Conservation (phyloP, 2,329 filamentous ascomycete genomes). For the Fusarium poae region DNA sequence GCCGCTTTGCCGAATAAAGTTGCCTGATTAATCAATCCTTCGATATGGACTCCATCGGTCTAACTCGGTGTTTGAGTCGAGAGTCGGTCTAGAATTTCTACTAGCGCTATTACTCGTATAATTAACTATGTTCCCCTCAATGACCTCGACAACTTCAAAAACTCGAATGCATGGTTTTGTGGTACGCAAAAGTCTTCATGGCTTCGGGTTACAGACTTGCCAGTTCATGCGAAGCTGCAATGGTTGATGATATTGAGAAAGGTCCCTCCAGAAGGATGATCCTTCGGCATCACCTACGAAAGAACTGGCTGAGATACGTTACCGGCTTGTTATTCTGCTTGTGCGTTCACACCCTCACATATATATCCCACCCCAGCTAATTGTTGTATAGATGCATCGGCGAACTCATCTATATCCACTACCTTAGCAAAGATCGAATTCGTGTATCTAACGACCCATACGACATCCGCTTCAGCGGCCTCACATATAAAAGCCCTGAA, state of each 20-base stretch:
- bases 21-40: background rate
- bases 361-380: background rate
- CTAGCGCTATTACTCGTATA: background rate
- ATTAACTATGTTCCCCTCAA: background rate
- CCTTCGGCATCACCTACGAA: background rate
- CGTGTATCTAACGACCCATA: slow-evolving; percentile 30
- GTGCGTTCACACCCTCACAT: background rate
- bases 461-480: slow-evolving; percentile 18
- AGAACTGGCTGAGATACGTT: slow-evolving; percentile 8
- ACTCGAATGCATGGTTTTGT: background rate
- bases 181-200: background rate
- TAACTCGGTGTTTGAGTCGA: background rate
- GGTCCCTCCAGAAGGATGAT: background rate
- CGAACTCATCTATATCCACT: slow-evolving; percentile 15
- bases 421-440: background rate
- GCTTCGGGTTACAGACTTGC: background rate
- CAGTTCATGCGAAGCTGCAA: background rate
- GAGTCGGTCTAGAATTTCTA: background rate
- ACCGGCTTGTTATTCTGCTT: background rate
- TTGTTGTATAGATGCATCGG: background rate
- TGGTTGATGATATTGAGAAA: background rate
- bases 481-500: slow-evolving; percentile 19
- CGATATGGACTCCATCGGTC: background rate
- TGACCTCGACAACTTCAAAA: background rate
- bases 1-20: background rate